Evolutionary conservation across 306 rosid species (phyloP).

Genomic region (Vigna nakashimae): DNA sequence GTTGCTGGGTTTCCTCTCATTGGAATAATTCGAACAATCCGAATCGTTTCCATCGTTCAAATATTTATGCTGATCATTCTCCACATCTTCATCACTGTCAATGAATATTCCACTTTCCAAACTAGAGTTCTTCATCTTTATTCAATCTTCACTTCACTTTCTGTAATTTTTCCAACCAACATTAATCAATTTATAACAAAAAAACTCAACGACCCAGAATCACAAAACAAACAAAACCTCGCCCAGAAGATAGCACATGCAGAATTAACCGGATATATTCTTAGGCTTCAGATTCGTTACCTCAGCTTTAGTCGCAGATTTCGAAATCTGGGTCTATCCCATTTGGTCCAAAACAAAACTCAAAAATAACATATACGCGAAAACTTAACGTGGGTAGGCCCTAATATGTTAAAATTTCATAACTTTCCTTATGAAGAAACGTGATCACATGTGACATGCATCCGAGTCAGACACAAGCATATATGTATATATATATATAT

Average conservation of each 20-base stretch:
- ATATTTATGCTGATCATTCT: constrained; percentile 50
- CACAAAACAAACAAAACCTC: constrained; percentile 1
- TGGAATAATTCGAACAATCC: constrained; percentile 59
- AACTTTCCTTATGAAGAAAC: background rate
- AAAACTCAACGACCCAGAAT: constrained; percentile 7
- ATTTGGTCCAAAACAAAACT: background rate
- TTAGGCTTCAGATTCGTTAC: background rate
- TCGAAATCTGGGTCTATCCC: background rate
- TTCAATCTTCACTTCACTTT: constrained; percentile 5
- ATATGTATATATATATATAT: no score
- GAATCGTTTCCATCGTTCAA: constrained; percentile 66
- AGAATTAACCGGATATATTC: background rate
- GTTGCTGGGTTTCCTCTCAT: constrained; percentile 62
- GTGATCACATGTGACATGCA: background rate
- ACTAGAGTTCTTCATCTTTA: constrained; percentile 70
- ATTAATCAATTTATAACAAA: background rate
- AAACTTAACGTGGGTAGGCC: background rate
- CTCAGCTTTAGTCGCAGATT: background rate
- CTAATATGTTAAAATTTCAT: background rate
- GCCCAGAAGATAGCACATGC: background rate
- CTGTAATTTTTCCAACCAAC: background rate
- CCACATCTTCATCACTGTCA: constrained; percentile 76
- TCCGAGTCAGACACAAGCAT: background rate
- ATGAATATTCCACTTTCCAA: constrained; percentile 68
- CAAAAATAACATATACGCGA: background rate